These are phyloP conservation scores for Pichia kudriavzevii DNA, from an alignment of 1,139 yeast genomes.

Conservation along the genomic window DNA sequence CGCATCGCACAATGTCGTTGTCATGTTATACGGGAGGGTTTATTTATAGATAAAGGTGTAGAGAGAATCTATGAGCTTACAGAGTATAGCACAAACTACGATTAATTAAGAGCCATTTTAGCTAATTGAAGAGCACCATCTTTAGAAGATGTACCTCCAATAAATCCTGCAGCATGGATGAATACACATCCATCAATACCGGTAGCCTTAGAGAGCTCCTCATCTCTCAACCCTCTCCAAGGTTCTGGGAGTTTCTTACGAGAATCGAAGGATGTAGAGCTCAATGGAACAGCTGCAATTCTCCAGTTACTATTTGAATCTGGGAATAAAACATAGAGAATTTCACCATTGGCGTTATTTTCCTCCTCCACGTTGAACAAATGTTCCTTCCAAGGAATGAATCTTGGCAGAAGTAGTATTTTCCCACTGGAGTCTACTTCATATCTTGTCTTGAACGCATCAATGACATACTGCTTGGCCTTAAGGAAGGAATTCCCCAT, in stretches of 20 bases:
- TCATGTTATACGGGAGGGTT: too few relatives aligned
- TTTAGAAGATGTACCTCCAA: conserved; percentile 82
- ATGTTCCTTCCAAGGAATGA: conserved; percentile 95
- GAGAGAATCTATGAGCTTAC: too few relatives aligned
- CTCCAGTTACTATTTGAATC: conserved; percentile 77
- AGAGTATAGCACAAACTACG: too few relatives aligned
- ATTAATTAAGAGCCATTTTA: conserved; percentile 1
- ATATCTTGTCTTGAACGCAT: conserved; percentile 54
- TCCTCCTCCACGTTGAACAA: conserved; percentile 68
- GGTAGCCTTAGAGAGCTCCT: conserved; percentile 57
- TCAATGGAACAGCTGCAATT: conserved; percentile 79
- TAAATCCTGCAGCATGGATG: conserved; percentile 94
- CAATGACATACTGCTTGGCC: conserved; percentile 68
- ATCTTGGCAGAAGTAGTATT: conserved; percentile 60
- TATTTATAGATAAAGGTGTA: too few relatives aligned
- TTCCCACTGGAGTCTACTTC: conserved; percentile 58
- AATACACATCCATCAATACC: conserved; percentile 85
- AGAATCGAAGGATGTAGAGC: conserved; percentile 70
- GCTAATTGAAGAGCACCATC: conserved; percentile 59
- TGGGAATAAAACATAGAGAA: conserved; percentile 71
- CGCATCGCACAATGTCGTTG: too few relatives aligned
- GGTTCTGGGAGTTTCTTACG: conserved; percentile 82
- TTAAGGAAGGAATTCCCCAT: conserved; percentile 89
- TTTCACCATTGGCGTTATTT: conserved; percentile 43
- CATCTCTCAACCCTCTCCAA: conserved; percentile 94